Base-by-base conservation (phyloP, 225 moss, liverwort and hornwort genomes). In the Physcomitrium patens region DNA sequence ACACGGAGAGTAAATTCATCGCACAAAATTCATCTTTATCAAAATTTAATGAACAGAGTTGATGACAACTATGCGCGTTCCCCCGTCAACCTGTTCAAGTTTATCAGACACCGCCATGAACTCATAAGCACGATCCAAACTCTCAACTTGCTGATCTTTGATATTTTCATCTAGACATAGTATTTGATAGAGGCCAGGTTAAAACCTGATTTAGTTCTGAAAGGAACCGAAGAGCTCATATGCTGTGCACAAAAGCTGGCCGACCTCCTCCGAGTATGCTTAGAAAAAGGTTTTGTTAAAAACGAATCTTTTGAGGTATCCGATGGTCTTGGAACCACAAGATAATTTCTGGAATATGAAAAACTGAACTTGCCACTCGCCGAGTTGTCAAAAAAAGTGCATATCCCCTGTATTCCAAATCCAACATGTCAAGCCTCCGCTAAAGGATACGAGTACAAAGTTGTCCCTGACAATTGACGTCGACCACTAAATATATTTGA, bases 331-430 rank as follows among this genome's bases (percentile, higher is more conserved):
- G 78, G 67, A 41, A 88, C 75, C 19, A 64, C 23, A 18, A 15
- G 59, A 65, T 89, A 88, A 60, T 88, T 88, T 77, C 89, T 91
- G 14, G 87, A 91, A 60, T 87, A 94, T n/a, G 82, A 79, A 72
- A 96, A 96, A 72, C 55, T 89, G 68, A 94, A 71, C 74, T 92
- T 94, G 51, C 83, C 82, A 76, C 88, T 94, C 17, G 86, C 88
- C 56, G 83, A 81, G 57, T 81, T 81, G 67, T 94, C 96, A 77
- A 94, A 78, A 82, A 93, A 91, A 22, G 88, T 86, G 83, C 82
- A 85, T 68, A 93, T 88, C 66, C 95, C 91, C 95, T 95, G 88
- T 70, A 79, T 42, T 69, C 16, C 69, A 61, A 68, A 74, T 56
- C 71, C 57, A 67, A 37, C 27, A 67, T 56, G 50, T 81, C 50